Evolutionary conservation across 169 alveolate genomes (phyloP).

Genomic region (Plasmodium yoelii): DNA sequence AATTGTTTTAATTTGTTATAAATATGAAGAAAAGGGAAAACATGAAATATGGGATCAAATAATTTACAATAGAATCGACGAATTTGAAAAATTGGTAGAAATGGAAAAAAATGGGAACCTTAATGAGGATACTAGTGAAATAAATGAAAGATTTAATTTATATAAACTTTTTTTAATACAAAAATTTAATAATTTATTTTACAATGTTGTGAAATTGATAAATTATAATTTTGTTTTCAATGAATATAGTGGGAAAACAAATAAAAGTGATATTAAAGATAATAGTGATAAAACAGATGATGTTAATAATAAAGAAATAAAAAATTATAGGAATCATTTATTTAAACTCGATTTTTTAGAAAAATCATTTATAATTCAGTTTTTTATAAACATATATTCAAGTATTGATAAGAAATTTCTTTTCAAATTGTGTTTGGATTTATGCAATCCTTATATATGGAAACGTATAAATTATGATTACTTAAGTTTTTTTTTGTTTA

Average conservation of each 20-base stretch:
- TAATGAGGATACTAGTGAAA: constrained; percentile 1
- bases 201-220: constrained; percentile 49
- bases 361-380: constrained; percentile 37
- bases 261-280: neutral
- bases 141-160: constrained; percentile 46
- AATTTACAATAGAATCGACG: constrained; percentile 59
- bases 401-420: constrained; percentile 73
- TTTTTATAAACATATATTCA: constrained; percentile 73
- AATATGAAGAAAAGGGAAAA: constrained; percentile 75
- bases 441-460: constrained; percentile 75
- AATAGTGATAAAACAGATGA: neutral
- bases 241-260: constrained; percentile 1
- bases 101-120: constrained; percentile 19
- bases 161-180: constrained; percentile 61
- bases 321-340: constrained; percentile 9
- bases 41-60: constrained; percentile 75
- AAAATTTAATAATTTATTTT: constrained; percentile 64
- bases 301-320: neutral
- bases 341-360: constrained; percentile 52
- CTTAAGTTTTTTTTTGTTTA: constrained; percentile 51
- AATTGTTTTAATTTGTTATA: constrained; percentile 67
- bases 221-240: constrained; percentile 67
- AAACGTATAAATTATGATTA: constrained; percentile 33
- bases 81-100: constrained; percentile 71
- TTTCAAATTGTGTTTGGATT: constrained; percentile 54